Evolutionary conservation across 2,329 filamentous ascomycete species (phyloP).

Genomic region (Lecanosticta acicola): DNA sequence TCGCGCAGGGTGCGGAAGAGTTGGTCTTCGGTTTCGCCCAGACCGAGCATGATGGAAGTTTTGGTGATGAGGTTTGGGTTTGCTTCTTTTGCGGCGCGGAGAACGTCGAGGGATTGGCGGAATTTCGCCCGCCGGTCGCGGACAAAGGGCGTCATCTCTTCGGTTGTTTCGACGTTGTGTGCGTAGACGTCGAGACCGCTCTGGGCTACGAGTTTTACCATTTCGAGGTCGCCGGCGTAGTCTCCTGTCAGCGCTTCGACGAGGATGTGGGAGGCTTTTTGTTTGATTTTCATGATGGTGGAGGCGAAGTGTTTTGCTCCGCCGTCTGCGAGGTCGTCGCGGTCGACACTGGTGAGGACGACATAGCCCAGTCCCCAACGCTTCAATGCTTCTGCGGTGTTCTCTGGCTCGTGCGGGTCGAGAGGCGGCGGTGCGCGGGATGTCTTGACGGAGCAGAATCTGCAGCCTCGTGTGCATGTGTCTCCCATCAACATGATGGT

Average conservation of each 20-base stretch:
- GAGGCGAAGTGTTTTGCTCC: slow-evolving; percentile 87
- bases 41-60: slow-evolving; percentile 92
- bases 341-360: slow-evolving; percentile 86
- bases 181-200: slow-evolving; percentile 94
- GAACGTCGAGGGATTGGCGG: slow-evolving; percentile 72
- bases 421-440: slow-evolving; percentile 68
- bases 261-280: slow-evolving; percentile 61
- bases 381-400: slow-evolving; percentile 87
- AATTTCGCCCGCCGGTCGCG: slow-evolving; percentile 87
- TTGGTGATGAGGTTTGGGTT: slow-evolving; percentile 85
- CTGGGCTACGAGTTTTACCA: slow-evolving; percentile 76
- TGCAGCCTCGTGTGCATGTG: slow-evolving; percentile 91
- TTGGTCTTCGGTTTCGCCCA: slow-evolving; percentile 87
- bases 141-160: slow-evolving; percentile 82
- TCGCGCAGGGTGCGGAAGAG: slow-evolving; percentile 75
- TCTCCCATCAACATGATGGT: slow-evolving; percentile 99
- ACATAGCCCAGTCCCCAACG: slow-evolving; percentile 96
- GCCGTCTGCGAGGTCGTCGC: slow-evolving; percentile 85
- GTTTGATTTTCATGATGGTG: slow-evolving; percentile 90
- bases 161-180: slow-evolving; percentile 94
- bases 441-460: slow-evolving; percentile 97
- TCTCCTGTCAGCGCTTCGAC: slow-evolving; percentile 86
- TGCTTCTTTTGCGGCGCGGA: slow-evolving; percentile 74
- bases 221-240: slow-evolving; percentile 76
- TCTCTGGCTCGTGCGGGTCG: slow-evolving; percentile 92